phyloP scores from a whole-genome alignment of 768 basidiomycete species.

The Ramaria sp. region DNA sequence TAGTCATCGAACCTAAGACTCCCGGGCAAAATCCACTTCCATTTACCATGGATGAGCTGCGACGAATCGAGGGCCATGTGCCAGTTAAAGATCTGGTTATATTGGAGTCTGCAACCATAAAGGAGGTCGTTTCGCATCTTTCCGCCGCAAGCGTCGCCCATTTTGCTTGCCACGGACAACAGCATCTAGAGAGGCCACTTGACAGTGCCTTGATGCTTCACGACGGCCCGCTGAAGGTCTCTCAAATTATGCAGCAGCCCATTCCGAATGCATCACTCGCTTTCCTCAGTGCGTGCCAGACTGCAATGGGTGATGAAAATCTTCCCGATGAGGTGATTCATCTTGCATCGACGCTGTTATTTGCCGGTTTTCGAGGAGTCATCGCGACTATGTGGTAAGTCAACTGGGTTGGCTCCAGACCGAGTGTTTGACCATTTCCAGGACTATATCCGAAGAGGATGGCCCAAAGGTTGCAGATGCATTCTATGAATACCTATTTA shows the following conservation, averaged over 20 bases:
- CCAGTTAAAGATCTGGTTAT: background rate
- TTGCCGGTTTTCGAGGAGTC: slow-evolving; percentile 22
- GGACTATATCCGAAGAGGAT: slow-evolving; percentile 18
- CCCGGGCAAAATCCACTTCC: slow-evolving; percentile 12
- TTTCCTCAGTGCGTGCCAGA: slow-evolving; percentile 23
- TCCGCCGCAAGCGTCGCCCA: slow-evolving; percentile 17
- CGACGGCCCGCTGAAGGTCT: slow-evolving; percentile 16
- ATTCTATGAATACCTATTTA: slow-evolving; percentile 10
- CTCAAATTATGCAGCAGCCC: slow-evolving; percentile 15
- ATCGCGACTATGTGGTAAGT: slow-evolving; percentile 25
- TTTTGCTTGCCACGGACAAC: slow-evolving; percentile 23
- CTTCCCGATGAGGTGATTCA: slow-evolving; percentile 22
- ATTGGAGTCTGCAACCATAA: background rate
- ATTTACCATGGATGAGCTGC: slow-evolving; percentile 9
- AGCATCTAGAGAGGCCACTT: slow-evolving; percentile 16
- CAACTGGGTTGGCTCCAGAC: background rate
- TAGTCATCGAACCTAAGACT: slow-evolving; percentile 13
- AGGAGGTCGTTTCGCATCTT: background rate
- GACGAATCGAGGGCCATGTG: background rate
- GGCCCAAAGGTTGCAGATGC: slow-evolving; percentile 12
- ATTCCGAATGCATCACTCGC: slow-evolving; percentile 16
- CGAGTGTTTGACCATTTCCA: background rate
- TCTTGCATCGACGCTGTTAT: slow-evolving; percentile 22
- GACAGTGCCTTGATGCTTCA: slow-evolving; percentile 18
- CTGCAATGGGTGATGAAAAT: slow-evolving; percentile 16